Base-by-base conservation (phyloP, 1,284 basidiomycete species). In the Austroboletus rostrupii region DNA sequence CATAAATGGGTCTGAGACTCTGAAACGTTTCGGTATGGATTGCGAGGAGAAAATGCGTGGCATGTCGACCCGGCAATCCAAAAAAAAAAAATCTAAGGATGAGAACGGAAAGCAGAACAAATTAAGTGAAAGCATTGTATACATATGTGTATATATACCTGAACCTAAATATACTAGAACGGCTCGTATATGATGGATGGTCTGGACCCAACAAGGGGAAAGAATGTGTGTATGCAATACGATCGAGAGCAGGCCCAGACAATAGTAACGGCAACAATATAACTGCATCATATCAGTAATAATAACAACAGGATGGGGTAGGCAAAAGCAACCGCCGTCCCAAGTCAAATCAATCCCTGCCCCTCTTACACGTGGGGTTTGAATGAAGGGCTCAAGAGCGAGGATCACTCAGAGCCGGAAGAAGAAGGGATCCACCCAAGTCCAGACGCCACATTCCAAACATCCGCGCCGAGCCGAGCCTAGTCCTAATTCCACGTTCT, bases 381-480 rank as follows among this genome's bases (percentile, higher is more conserved):
- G 59, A 40, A 51, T 49, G 54, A 57, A 46, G 43, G 47, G 48
- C 49, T 49, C 47, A 37, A 38, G 46, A 47, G 40, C 44, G 55
- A 62, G 33, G 50, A 51, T 59, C 56, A 39, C 43, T 43, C 50
- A 47, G 19, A 53, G 38, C 40, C 38, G 60, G 37, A 60, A 49
- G 50, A 43, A 57, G 36, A 33, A n/a, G 43, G 21, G 38, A 29
- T 52, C 53, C 42, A 58, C 47, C 29, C 43, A 21, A 48, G 40
- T 47, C 62, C 47, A 59, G 19, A 57, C 57, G 44, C 48, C 51
- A 50, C 47, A 60, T 49, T 48, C 39, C 49, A 47, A 50, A 48
- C 20, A 46, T 37, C 33, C 45, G 38, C 42, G 23, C 50, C 50
- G 46, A 58, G 48, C 48, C 43, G 29, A 26, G 21, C 21, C 51